Base-by-base conservation (phyloP, 1,139 yeast species). In the Magnusiomyces suaveolens region DNA sequence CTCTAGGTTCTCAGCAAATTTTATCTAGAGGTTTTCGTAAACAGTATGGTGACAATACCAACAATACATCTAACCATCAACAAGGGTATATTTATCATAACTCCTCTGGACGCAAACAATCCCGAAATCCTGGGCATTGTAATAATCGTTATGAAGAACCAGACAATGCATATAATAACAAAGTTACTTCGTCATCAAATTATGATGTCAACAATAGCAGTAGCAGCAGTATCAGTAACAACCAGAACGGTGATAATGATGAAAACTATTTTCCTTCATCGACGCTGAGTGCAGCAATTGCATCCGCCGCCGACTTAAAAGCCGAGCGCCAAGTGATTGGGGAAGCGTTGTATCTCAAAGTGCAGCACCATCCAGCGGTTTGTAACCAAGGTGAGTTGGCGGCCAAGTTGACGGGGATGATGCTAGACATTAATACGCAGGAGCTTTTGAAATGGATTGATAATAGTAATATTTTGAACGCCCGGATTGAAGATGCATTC, bases 331-430 rank as follows among this genome's bases (percentile, higher is more conserved):
- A 89, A 75, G 82, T 87, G 67, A 79, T 89, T 71, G 97, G 97
- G 73, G 96, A 89, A 77, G 95, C 87, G 70, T 79, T 89, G 69
- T 88, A 89, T 77, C 88, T 92, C 66, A 84, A 81, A 77, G 87
- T 89, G 64, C 81, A 83, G 61, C 80, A 85, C 64, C 87, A 94
- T 66, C 87, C 89, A 63, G 81, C 84, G 69, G 71, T 76, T 51
- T 80, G 80, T 58, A 89, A 84, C 66, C 88, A 87, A 67, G 83
- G 83, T 61, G 94, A 85, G 71, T 85, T 94, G 66, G 95, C 96
- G 62, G 94, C 95, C 75, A 87, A 86, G 75, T 84, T 89, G 67
- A 89, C 97, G 61, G 96, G 96, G 75, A 87, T 89, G 94, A 82
- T 89, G 80, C 80, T 89, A 71, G 95, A 87, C 69, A 83, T 88